phyloP scores from a whole-genome alignment of 805 yeast genomes.

The Yamadazyma scolyti region DNA sequence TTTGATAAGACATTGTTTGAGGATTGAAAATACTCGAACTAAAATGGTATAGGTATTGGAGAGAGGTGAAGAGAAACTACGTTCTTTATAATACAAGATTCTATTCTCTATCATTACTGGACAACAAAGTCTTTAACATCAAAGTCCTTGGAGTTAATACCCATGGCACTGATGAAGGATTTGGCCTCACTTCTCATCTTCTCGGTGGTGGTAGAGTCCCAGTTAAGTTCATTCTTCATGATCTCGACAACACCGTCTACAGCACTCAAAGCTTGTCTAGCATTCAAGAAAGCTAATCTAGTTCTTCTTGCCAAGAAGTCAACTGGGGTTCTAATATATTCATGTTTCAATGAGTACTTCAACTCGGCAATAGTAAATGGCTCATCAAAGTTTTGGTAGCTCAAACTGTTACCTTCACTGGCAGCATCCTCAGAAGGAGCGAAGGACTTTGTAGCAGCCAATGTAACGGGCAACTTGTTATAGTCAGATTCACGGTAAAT shows the following conservation, averaged over 20 bases:
- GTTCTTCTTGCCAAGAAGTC: constrained; percentile 93
- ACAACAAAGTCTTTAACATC: constrained; percentile 21
- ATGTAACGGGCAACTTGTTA: constrained; percentile 64
- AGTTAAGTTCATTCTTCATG: constrained; percentile 74
- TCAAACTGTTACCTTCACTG: constrained; percentile 33
- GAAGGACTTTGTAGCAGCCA: constrained; percentile 39
- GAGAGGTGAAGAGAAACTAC: too few species aligned
- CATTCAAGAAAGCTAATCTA: constrained; percentile 87
- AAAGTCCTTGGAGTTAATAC: constrained; percentile 30
- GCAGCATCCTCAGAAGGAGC: constrained; percentile 24
- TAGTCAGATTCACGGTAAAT: constrained; percentile 48
- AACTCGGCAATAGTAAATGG: constrained; percentile 92
- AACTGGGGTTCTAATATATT: constrained; percentile 81
- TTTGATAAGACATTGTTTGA: too few species aligned
- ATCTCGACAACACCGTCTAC: constrained; percentile 82
- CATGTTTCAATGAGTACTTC: constrained; percentile 74
- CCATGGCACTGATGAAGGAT: constrained; percentile 62
- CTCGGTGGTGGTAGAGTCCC: constrained; percentile 62
- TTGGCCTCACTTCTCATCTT: constrained; percentile 49
- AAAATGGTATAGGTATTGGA: too few species aligned
- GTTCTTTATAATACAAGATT: too few species aligned
- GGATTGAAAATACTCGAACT: too few species aligned
- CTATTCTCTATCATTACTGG: constrained; percentile 11
- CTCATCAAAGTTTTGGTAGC: constrained; percentile 55
- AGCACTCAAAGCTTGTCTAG: constrained; percentile 74